Percentiles rank a stretch among this genome's conserved stretches.
phyloP scores from a whole-genome alignment of 352 stramenopile genomes.

The Phytophthora europaea region DNA sequence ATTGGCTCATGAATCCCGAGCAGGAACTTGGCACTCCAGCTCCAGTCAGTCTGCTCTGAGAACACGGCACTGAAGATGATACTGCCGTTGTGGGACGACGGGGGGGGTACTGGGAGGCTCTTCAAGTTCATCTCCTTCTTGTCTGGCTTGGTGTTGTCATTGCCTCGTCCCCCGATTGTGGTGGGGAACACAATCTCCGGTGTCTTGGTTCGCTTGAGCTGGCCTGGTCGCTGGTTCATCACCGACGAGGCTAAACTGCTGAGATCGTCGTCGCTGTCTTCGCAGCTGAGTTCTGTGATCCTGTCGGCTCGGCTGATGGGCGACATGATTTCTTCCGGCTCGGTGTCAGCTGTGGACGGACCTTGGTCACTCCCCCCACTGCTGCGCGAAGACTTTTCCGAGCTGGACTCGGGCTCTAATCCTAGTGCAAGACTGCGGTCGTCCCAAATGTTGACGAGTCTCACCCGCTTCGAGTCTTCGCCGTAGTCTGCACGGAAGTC shows the following conservation, averaged over 20 bases:
- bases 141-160: constrained; percentile 8
- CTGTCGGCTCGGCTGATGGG: constrained; percentile 50
- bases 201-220: constrained; percentile 43
- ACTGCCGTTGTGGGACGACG: constrained; percentile 61
- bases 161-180: neutral
- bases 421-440: constrained; percentile 40
- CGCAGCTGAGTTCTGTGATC: constrained; percentile 58
- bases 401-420: constrained; percentile 16
- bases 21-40: constrained; percentile 77
- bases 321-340: constrained; percentile 54
- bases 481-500: constrained; percentile 82
- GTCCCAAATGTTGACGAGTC: constrained; percentile 70
- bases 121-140: constrained; percentile 44
- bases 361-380: constrained; percentile 23
- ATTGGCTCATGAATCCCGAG: constrained; percentile 82
- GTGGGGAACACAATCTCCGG: constrained; percentile 42
- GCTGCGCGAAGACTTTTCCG: constrained; percentile 9
- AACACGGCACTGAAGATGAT: constrained; percentile 81
- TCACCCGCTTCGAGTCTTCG: constrained; percentile 29
- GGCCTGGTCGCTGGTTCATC: constrained; percentile 24
- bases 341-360: constrained; percentile 46
- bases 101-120: constrained; percentile 54
- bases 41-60: constrained; percentile 63
- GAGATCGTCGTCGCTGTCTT: constrained; percentile 52
- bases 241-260: constrained; percentile 30